Base-by-base conservation (phyloP, 768 basidiomycete genomes). In the Termitomyces sp. region DNA sequence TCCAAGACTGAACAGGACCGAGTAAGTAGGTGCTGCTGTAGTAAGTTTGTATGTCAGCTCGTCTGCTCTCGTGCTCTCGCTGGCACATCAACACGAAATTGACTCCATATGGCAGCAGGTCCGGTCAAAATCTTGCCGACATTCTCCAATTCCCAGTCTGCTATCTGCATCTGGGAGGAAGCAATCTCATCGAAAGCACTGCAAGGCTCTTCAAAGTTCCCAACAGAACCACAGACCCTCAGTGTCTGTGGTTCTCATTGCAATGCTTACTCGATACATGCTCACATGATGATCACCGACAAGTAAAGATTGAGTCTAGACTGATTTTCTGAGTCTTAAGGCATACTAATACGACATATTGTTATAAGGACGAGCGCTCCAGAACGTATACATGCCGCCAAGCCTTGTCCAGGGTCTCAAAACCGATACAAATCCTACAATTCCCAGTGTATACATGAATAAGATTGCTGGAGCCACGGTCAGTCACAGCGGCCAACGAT, bases 381-480 rank as follows among this genome's bases (percentile, higher is more conserved):
- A 83, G 61, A 80, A 83, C 26, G 79, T 48, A 63, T 80, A 83
- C 35, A 80, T 48, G 30, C 65, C 67, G 28, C 68, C 67, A 13
- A 66, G 70, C 7, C 54, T 58, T 8, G 85, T 83, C 84, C 83
- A 86, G 12, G 72, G 64, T n/a, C 65, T 61, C 12, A 90, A 73
- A n/a, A 77, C 73, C 51, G 68, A 80, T 7, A 74, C 64, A 64
- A 92, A 92, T 0, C 75, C 80, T 1, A 75, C 68, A 12, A 92
- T 76, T 0, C 92, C 92, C 2, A 76, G 35, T 12, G 82, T 7
- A 69, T 94, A 91, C 18, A 78, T 73, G 1, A 69, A 33, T 30
- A 76, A 65, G 40, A 92, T 84, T 0, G 69, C 88, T 91, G 65
- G 47, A 38, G 44, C 38, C 24, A 44, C 30, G 13, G 4, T 46